phyloP scores from a whole-genome alignment of 768 basidiomycete genomes.

The Suillus bovinus region DNA sequence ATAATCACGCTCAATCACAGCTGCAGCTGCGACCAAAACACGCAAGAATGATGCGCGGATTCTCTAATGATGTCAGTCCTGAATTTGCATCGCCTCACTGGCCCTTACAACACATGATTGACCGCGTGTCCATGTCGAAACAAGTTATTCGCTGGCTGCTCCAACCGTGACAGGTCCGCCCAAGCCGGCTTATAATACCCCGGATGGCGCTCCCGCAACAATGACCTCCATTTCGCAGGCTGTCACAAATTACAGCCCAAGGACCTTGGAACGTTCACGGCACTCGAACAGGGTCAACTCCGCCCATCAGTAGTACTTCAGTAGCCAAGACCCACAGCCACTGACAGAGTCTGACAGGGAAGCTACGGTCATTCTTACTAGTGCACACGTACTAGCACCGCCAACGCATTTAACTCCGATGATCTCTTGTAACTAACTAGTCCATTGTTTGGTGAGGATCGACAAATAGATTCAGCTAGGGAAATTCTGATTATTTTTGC shows the following conservation, averaged over 20 bases:
- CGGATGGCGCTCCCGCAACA: not conserved
- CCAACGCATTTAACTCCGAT: not conserved
- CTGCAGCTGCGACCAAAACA: not conserved
- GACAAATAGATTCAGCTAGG: not conserved
- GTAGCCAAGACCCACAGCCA: not conserved
- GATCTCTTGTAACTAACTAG: not conserved
- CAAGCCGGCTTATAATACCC: not conserved
- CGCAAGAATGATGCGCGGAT: not conserved
- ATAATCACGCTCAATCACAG: not conserved
- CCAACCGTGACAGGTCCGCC: not conserved
- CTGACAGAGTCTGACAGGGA: not conserved
- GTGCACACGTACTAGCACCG: not conserved
- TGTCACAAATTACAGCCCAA: not conserved
- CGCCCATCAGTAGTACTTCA: not conserved
- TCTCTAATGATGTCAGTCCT: not conserved
- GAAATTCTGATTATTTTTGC: not conserved
- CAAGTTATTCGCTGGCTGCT: not conserved
- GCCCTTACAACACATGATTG: not conserved
- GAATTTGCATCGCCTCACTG: not conserved
- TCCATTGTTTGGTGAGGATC: not conserved
- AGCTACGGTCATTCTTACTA: not conserved
- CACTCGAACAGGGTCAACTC: not conserved
- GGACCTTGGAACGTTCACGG: not conserved
- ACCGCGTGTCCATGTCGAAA: not conserved
- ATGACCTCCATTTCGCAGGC: not conserved